phyloP scores from a whole-genome alignment of 176 grass and related monocot genomes.

The Themeda triandra region DNA sequence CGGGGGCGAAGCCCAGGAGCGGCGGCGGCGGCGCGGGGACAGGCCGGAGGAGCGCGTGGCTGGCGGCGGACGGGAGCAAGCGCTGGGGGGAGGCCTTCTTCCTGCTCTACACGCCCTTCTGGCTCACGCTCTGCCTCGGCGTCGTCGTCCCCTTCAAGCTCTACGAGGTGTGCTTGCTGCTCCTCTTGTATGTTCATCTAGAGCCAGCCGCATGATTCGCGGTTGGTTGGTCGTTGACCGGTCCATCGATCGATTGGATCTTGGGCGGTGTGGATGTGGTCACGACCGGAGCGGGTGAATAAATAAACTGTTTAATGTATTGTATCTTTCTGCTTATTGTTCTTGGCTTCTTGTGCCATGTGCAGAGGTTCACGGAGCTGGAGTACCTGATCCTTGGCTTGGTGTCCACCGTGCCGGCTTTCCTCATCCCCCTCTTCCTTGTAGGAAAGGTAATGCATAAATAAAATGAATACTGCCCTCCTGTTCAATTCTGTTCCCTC shows the following conservation, averaged over 20 bases:
- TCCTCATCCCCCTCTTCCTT: constrained; percentile 71
- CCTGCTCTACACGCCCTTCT: constrained; percentile 91
- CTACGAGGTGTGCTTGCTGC: constrained; percentile 94
- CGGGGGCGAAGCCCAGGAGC: not conserved
- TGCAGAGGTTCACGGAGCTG: constrained; percentile 87
- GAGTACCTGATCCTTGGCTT: constrained; percentile 84
- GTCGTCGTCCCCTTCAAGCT: constrained; percentile 86
- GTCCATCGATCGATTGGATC: not conserved
- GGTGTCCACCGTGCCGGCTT: constrained; percentile 71
- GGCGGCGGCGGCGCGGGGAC: not conserved
- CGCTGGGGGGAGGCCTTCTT: constrained; percentile 89
- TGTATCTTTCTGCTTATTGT: not conserved
- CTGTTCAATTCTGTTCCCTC: too few relatives aligned
- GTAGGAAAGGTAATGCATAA: constrained; percentile 64
- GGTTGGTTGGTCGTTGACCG: not conserved
- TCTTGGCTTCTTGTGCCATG: constrained; percentile 1
- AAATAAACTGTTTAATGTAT: not conserved
- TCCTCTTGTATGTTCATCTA: not conserved
- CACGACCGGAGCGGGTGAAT: not conserved
- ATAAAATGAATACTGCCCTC: too few relatives aligned
- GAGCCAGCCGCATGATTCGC: not conserved
- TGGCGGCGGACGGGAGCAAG: constrained; percentile 75
- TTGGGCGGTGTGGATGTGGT: constrained; percentile 3
- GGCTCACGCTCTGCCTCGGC: constrained; percentile 87
- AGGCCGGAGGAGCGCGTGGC: constrained; percentile 49